Percentiles rank a stretch among this genome's conserved stretches.
Conservation (phyloP, 2,329 filamentous ascomycete species). For the Phaeosphaeria sp. region DNA sequence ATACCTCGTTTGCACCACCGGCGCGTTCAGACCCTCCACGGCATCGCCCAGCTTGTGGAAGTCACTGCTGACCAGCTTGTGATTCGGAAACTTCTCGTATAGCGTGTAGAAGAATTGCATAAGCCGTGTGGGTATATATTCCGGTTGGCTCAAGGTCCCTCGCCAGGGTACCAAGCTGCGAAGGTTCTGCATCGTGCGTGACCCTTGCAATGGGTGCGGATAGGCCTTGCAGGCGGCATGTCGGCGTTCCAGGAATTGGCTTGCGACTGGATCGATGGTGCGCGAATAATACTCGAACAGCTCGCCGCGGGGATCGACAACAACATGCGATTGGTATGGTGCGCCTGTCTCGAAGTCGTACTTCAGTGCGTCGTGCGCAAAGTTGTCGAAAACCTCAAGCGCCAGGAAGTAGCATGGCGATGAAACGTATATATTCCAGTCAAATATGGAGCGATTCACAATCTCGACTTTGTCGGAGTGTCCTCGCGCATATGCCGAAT, state of each 20-base stretch:
- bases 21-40: conserved; percentile 83
- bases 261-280: conserved; percentile 79
- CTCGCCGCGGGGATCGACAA: conserved; percentile 84
- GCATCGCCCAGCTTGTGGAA: conserved; percentile 87
- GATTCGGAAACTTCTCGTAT: conserved; percentile 85
- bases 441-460: conserved; percentile 92
- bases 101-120: conserved; percentile 98
- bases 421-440: conserved; percentile 88
- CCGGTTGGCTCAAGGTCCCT: conserved; percentile 78
- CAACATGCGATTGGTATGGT: conserved; percentile 85
- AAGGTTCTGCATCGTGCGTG: conserved; percentile 66
- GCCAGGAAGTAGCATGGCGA: conserved; percentile 97
- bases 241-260: conserved; percentile 83
- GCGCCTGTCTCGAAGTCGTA: conserved; percentile 84
- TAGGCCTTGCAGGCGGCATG: conserved; percentile 71
- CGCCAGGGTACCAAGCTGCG: conserved; percentile 72
- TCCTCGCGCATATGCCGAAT: conserved; percentile 71
- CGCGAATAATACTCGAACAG: conserved; percentile 94
- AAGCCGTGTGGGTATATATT: conserved; percentile 92
- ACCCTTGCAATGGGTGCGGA: conserved; percentile 67
- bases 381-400: conserved; percentile 98
- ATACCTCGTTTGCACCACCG: conserved; percentile 95
- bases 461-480: conserved; percentile 90
- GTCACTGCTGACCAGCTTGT: conserved; percentile 87
- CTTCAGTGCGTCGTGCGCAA: conserved; percentile 91